Conservation (phyloP, 768 basidiomycete species). For the Serpula lacrymans region DNA sequence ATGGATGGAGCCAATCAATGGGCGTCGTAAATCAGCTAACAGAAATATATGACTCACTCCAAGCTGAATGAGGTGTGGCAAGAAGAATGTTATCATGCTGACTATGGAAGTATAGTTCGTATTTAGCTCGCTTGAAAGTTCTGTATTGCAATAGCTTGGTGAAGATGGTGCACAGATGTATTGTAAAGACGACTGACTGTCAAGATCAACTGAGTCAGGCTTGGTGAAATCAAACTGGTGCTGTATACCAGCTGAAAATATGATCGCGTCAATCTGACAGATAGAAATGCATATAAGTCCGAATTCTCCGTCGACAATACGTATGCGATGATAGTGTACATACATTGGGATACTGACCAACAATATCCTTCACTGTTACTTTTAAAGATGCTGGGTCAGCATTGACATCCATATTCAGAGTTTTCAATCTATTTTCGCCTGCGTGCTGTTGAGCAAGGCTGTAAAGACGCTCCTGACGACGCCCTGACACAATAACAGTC, state of each 20-base stretch:
- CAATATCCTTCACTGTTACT: constrained; percentile 36
- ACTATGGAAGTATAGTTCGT: constrained; percentile 54
- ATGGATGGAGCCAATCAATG: too few relatives aligned
- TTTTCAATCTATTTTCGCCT: constrained; percentile 33
- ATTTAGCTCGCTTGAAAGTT: constrained; percentile 41
- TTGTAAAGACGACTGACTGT: constrained; percentile 37
- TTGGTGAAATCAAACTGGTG: constrained; percentile 44
- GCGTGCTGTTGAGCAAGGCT: constrained; percentile 34
- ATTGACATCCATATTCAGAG: constrained; percentile 43
- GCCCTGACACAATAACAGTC: constrained; percentile 47
- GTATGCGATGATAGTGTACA: constrained; percentile 9
- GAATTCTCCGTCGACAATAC: too few relatives aligned
- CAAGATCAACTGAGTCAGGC: constrained; percentile 38
- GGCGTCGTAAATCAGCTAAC: too few relatives aligned
- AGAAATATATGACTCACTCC: constrained; percentile 33
- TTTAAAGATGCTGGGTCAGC: constrained; percentile 36
- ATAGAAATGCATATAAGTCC: neutral
- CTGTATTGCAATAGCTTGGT: neutral
- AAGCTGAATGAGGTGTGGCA: constrained; percentile 55
- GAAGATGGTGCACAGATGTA: too few relatives aligned
- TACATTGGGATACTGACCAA: constrained; percentile 49
- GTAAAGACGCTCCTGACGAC: constrained; percentile 51
- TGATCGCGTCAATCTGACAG: constrained; percentile 50
- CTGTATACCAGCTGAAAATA: constrained; percentile 54
- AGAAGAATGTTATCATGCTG: constrained; percentile 43